Evolutionary conservation across 176 grass and related monocot species (phyloP), one percentile per base, ranked within the genome.

Genomic region (Lolium multiflorum): DNA sequence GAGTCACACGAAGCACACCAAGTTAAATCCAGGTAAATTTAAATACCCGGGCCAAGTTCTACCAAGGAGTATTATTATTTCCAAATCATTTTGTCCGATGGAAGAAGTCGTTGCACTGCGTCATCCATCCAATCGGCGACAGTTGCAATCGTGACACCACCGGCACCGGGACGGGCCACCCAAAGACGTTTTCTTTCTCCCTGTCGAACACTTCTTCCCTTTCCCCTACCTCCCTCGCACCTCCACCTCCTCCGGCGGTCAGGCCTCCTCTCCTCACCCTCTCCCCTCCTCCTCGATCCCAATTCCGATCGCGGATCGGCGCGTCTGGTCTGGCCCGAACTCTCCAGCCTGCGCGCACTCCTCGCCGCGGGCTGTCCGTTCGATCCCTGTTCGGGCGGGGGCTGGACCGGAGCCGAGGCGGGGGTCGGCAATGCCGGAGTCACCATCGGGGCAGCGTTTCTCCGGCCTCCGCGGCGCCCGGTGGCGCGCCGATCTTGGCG

Each of bases 401-500:
- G 46, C 22, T 0, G 47, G 72, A 15, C 14, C 16, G 80, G 25
- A 84, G 74, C 64, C 56, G 5, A 25, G 74, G 58, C 78, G 68
- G 20, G 3, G 35, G 41, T 44, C 81, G 76, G 25, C 89, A 91
- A 91, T 91, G 89, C 85, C 89, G 43, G 85, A 63, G 26, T 43
- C 69, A 5, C 70, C 81, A 28, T 46, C 57, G 79, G 72, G 80
- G 56, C 41, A 41, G 16, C 73, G 81, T 68, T 85, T 91, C 81
- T 63, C 85, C 28, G 76, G 58, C 12, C 93, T 95, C 65, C 89
- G 96, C 31, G 88, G 96, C 28, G 90, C 94, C 25, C 88, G 93
- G 73, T 98, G 96, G 96, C 91, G 96, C 9, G 77, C 88, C 62
- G 81, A 98, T 86, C 88, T 98, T 25, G 90, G 89, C 47, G 84